phyloP scores from a whole-genome alignment of 164 flowering plant genomes.

The Dillenia suffruticosa region DNA sequence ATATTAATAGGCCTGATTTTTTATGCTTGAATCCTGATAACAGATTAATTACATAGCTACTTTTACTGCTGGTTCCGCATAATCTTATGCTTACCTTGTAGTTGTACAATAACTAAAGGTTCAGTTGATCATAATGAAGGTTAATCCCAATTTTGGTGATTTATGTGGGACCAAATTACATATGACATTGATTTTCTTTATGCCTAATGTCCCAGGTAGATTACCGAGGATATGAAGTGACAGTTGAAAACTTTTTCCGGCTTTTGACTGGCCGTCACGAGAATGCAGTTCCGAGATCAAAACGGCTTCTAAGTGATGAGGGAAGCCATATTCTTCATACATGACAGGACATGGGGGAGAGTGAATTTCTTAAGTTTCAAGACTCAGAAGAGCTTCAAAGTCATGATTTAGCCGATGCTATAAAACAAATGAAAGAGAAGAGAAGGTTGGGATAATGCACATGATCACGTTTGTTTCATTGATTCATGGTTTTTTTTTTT shows the following conservation, averaged over 20 bases:
- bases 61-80: too few species aligned
- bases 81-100: too few species aligned
- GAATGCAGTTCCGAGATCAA: slow-evolving; percentile 92
- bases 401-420: slow-evolving; percentile 99
- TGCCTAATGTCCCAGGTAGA: slow-evolving; percentile 63
- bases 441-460: slow-evolving; percentile 43
- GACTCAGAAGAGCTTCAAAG: slow-evolving; percentile 98
- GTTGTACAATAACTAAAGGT: too few species aligned
- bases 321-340: slow-evolving; percentile 93
- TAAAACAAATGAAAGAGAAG: slow-evolving; percentile 99
- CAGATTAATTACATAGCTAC: too few species aligned
- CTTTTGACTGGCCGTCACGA: slow-evolving; percentile 95
- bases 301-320: slow-evolving; percentile 96
- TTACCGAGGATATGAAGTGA: slow-evolving; percentile 99
- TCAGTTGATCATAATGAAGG: too few species aligned
- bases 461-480: not conserved
- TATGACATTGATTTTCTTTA: slow-evolving; percentile 4
- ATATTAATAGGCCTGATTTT: too few species aligned
- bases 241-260: slow-evolving; percentile 89
- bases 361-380: slow-evolving; percentile 91
- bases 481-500: not conserved
- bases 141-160: too few species aligned
- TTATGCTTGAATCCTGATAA: too few species aligned
- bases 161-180: too few species aligned
- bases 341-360: slow-evolving; percentile 99